Percentiles rank a stretch among this genome's conserved stretches.
These are phyloP conservation scores for Ophiocordyceps unilateralis DNA, from an alignment of 2,329 filamentous ascomycete genomes.

Conservation along the genomic window DNA sequence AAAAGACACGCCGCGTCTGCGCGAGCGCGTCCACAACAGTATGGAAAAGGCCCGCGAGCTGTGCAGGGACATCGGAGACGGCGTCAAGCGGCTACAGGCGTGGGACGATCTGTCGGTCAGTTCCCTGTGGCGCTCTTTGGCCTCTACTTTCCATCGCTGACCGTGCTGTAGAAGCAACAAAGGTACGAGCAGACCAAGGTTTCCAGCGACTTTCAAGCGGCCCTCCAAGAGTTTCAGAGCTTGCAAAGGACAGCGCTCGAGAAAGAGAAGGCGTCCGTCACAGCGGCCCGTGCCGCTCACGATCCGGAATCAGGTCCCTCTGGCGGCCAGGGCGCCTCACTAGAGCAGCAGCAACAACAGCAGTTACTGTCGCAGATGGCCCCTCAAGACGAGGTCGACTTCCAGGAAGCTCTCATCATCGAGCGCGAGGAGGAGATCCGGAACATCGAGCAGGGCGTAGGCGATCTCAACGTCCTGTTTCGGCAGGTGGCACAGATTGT, in stretches of 20 bases:
- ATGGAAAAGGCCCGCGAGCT: slow-evolving; percentile 72
- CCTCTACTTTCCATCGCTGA: background rate
- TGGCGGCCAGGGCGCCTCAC: slow-evolving; percentile 16
- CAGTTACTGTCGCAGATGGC: slow-evolving; percentile 67
- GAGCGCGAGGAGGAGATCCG: slow-evolving; percentile 95
- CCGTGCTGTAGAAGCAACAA: slow-evolving; percentile 55
- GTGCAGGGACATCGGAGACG: slow-evolving; percentile 86
- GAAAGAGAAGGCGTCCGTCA: slow-evolving; percentile 76
- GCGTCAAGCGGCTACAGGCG: slow-evolving; percentile 76
- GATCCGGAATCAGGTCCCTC: slow-evolving; percentile 34
- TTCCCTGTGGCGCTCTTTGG: background rate
- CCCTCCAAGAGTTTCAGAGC: slow-evolving; percentile 77
- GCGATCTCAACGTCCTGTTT: slow-evolving; percentile 91
- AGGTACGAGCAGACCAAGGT: slow-evolving; percentile 94
- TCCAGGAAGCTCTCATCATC: slow-evolving; percentile 87
- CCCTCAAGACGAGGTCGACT: slow-evolving; percentile 88
- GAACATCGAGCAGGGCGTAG: slow-evolving; percentile 92
- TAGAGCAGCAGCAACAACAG: slow-evolving; percentile 39
- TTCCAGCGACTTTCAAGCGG: slow-evolving; percentile 79
- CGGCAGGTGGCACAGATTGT: slow-evolving; percentile 97
- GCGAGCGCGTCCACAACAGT: slow-evolving; percentile 76
- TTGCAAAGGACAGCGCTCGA: slow-evolving; percentile 84
- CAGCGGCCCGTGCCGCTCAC: slow-evolving; percentile 64
- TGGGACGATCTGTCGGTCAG: slow-evolving; percentile 72
- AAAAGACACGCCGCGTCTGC: slow-evolving; percentile 76